Conservation (phyloP, 805 yeast genomes). For the Schwanniomyces polymorphus region DNA sequence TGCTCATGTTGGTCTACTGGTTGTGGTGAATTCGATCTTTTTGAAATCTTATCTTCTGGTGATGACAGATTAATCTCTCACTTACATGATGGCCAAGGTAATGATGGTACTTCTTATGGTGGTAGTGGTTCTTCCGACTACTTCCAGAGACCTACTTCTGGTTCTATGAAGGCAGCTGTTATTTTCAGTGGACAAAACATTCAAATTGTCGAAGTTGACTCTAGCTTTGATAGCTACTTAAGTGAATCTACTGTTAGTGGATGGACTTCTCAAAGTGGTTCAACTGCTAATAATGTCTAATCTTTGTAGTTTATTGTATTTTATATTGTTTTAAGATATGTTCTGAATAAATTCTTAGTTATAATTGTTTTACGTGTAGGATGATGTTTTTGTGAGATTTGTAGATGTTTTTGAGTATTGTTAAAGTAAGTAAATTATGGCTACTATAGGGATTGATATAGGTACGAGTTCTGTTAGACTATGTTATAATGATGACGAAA, state of each 20-base stretch:
- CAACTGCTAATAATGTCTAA: slow-evolving; percentile 33
- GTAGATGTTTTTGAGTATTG: too few species aligned
- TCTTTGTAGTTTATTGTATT: background rate
- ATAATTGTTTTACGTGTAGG: too few species aligned
- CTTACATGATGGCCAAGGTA: slow-evolving; percentile 82
- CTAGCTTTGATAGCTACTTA: slow-evolving; percentile 41
- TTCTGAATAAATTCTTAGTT: background rate
- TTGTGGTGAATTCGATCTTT: slow-evolving; percentile 96
- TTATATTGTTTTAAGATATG: background rate
- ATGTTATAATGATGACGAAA: slow-evolving; percentile 22
- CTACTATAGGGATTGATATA: slow-evolving; percentile 45
- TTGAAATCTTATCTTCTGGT: slow-evolving; percentile 82
- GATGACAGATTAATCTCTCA: slow-evolving; percentile 74
- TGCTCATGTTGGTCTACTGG: slow-evolving; percentile 98
- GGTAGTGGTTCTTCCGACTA: slow-evolving; percentile 91
- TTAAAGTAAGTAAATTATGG: background rate
- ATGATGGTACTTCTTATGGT: slow-evolving; percentile 49
- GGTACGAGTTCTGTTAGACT: slow-evolving; percentile 53
- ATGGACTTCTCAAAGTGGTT: slow-evolving; percentile 60
- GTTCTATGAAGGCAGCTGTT: slow-evolving; percentile 86
- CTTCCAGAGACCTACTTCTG: slow-evolving; percentile 78
- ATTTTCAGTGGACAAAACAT: slow-evolving; percentile 62
- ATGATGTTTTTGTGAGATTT: background rate
- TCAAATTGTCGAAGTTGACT: slow-evolving; percentile 62
- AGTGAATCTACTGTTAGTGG: slow-evolving; percentile 51